A percentile compares a stretch with the other conserved stretches of the same genome.
Evolutionary conservation across 2,329 filamentous ascomycete genomes (phyloP).

Genomic region (Ceratocystis albifundus): DNA sequence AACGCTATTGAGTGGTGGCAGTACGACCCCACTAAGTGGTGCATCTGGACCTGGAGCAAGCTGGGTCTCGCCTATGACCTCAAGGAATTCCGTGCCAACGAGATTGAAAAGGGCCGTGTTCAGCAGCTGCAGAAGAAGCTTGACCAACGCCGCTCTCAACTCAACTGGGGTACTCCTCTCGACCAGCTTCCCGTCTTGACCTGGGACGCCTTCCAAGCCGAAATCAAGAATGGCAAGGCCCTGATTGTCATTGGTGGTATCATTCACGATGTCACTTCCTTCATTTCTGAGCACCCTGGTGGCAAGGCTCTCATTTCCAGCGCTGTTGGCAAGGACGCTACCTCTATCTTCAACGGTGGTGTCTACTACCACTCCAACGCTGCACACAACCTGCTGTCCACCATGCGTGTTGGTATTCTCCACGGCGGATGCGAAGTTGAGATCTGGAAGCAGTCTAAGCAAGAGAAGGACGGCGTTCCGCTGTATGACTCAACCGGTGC

Average conservation of each 20-base stretch:
- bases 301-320: constrained; percentile 76
- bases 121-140: constrained; percentile 90
- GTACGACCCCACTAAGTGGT: constrained; percentile 87
- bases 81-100: constrained; percentile 83
- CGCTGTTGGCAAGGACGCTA: constrained; percentile 76
- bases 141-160: constrained; percentile 67
- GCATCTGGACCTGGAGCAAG: constrained; percentile 74
- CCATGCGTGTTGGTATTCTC: constrained; percentile 78
- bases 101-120: constrained; percentile 82
- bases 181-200: constrained; percentile 75
- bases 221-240: constrained; percentile 65
- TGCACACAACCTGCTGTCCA: constrained; percentile 77
- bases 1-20: constrained; percentile 86
- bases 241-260: constrained; percentile 71
- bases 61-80: constrained; percentile 74
- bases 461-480: constrained; percentile 67
- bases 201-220: constrained; percentile 75
- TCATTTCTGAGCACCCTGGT: constrained; percentile 84
- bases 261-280: constrained; percentile 71
- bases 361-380: constrained; percentile 85
- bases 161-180: constrained; percentile 78
- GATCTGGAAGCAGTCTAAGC: constrained; percentile 81
- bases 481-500: constrained; percentile 71
- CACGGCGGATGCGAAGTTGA: constrained; percentile 80
- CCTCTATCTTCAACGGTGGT: constrained; percentile 83